Evolutionary conservation across 495 filamentous ascomycete genomes (phyloP).

Genomic region (Choiromyces venosus): DNA sequence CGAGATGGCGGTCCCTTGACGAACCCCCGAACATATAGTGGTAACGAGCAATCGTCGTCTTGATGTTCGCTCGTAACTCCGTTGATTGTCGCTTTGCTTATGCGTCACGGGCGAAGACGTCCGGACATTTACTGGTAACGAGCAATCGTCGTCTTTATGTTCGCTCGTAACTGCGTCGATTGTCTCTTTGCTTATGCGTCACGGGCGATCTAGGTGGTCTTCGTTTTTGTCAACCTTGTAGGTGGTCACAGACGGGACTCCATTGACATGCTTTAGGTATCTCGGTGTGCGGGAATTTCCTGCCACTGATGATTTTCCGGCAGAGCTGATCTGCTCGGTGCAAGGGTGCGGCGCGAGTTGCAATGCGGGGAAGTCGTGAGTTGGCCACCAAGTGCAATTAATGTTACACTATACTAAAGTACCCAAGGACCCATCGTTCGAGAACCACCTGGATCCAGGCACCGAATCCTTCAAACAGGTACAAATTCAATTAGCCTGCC

Average conservation of each 20-base stretch:
- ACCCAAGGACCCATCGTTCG: neutral
- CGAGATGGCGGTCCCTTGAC: neutral
- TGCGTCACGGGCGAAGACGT: neutral
- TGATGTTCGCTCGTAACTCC: neutral
- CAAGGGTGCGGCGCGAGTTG: neutral
- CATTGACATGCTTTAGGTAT: neutral
- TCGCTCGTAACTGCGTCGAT: neutral
- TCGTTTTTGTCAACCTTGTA: conserved; percentile 1
- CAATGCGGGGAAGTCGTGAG: neutral
- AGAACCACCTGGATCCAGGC: neutral
- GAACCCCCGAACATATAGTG: neutral
- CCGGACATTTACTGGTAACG: neutral
- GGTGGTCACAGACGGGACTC: neutral
- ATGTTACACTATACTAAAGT: neutral
- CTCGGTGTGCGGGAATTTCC: neutral
- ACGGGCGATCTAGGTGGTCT: neutral
- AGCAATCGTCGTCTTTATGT: neutral
- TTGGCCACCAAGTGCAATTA: neutral
- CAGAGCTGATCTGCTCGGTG: neutral
- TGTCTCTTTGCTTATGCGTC: neutral
- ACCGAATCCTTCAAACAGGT: neutral
- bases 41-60: neutral
- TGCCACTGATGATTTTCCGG: neutral
- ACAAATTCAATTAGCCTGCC: neutral
- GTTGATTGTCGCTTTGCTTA: neutral